These are phyloP conservation scores for Hymenoscyphus fraxineus DNA, from an alignment of 2,329 filamentous ascomycete species.

Conservation along the genomic window DNA sequence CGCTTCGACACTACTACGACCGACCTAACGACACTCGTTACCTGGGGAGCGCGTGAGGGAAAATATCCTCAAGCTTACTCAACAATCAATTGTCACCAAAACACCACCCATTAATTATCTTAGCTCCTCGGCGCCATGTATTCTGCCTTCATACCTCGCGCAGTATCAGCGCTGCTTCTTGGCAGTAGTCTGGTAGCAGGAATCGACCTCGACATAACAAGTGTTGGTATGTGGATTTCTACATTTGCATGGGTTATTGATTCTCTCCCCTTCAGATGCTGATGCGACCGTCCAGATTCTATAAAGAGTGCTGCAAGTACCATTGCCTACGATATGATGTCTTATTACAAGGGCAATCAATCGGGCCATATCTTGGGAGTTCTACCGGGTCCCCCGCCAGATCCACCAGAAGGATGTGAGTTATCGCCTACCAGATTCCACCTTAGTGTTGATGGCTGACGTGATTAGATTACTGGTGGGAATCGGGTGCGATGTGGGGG, in stretches of 20 bases:
- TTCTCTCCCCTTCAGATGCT: neutral
- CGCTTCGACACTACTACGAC: neutral
- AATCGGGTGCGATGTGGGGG: constrained; percentile 41
- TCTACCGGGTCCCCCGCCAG: constrained; percentile 42
- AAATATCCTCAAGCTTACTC: neutral
- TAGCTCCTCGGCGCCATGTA: constrained; percentile 20
- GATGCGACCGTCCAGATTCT: constrained; percentile 33
- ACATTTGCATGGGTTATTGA: constrained; percentile 27
- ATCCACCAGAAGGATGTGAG: constrained; percentile 33
- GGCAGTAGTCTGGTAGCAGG: constrained; percentile 32
- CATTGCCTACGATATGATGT: constrained; percentile 37
- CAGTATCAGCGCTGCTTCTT: constrained; percentile 23
- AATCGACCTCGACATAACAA: constrained; percentile 32
- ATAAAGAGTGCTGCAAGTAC: constrained; percentile 33
- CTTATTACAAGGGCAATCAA: constrained; percentile 40
- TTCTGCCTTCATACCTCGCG: constrained; percentile 24
- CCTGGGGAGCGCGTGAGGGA: neutral
- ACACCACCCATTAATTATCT: constrained; percentile 6
- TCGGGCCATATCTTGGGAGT: constrained; percentile 46
- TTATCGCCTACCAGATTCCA: constrained; percentile 7
- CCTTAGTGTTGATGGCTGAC: constrained; percentile 7
- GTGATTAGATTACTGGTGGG: constrained; percentile 52
- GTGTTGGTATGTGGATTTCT: constrained; percentile 1
- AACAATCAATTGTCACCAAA: neutral
- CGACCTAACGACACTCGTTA: constrained; percentile 3